Conservation (phyloP, 371 early-diverging fungal genomes). For the Mucor velutinosus region DNA sequence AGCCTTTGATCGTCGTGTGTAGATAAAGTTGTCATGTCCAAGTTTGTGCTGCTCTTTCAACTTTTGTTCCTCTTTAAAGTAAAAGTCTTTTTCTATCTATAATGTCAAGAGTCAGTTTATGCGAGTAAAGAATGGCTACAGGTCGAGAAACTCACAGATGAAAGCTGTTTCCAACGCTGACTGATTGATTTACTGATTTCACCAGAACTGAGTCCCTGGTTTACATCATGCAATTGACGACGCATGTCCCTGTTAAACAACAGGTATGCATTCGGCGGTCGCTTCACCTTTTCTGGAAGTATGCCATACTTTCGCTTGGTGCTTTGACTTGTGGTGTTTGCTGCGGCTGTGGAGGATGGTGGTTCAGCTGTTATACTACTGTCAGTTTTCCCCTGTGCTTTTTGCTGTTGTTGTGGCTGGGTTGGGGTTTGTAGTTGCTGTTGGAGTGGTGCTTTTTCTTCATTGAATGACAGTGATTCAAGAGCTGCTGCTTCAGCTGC, state of each 20-base stretch:
- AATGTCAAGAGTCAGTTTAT: neutral
- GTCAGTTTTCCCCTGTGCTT: too few species aligned
- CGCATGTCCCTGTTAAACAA: constrained; percentile 67
- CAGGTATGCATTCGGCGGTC: constrained; percentile 71
- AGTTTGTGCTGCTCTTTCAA: constrained; percentile 63
- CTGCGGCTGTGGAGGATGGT: neutral
- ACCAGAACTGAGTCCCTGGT: constrained; percentile 58
- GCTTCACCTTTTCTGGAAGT: constrained; percentile 40
- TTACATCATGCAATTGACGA: constrained; percentile 54
- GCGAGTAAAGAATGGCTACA: neutral
- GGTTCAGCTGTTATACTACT: neutral
- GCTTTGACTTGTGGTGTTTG: neutral
- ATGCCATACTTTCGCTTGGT: constrained; percentile 18
- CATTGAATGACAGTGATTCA: constrained; percentile 12
- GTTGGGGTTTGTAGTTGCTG: neutral
- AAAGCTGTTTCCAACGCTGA: constrained; percentile 53
- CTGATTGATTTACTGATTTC: constrained; percentile 66
- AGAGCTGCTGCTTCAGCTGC: constrained; percentile 27
- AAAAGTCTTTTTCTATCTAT: constrained; percentile 40
- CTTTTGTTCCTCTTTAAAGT: constrained; percentile 47
- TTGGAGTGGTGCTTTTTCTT: neutral
- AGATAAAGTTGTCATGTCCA: constrained; percentile 63
- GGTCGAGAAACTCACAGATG: constrained; percentile 17
- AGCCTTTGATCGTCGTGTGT: constrained; percentile 66
- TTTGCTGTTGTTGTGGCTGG: too few species aligned